Evolutionary conservation across 768 basidiomycete genomes (phyloP), one percentile per base, ranked within the genome.

Genomic region (Amanita muscaria): DNA sequence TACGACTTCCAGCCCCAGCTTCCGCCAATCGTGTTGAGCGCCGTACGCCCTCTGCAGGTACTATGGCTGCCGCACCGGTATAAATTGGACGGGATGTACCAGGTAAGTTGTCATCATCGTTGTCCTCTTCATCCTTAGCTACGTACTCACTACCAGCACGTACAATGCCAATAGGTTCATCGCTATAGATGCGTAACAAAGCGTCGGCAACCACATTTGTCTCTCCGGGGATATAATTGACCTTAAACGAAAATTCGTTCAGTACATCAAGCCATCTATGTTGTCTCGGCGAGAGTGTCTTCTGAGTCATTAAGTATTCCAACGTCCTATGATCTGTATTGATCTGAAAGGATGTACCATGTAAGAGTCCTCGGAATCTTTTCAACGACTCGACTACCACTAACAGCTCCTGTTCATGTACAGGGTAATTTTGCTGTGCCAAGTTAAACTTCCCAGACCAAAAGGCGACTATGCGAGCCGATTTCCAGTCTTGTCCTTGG

Each of bases 341-440:
- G 32, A 65, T 56, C 0, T 47, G 12, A 9, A 69, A 67, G 0
- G 40, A 35, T 0, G 35, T 33, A 0, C 67, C 66, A 2, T 63
- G 55, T 2, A 69, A 44, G 0, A 64, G 52, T 12, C 62, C 59
- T 0, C 53, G 38, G 38, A 62, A 62, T 0, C 57, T 50, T 5
- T 59, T 46, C 42, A 73, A 47, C 0, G 66, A 56, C 34, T 71
- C 66, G 0, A 73, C 54, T 0, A 63, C 60, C 1, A 64, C 65
- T 1, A 70, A 33, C 22, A 68, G 55, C 36, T 72, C 69, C 6
- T 63, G 53, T 49, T 69, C 67, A 42, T 66, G 65, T 0, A 66
- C 63, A 16, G 64, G 60, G 37, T 71, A 69, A 30, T 67, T 65
- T 38, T 47, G 56, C 33, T 60, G 59, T 1, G 67, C 64, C 10